Percentiles rank a stretch among this genome's conserved stretches.
Evolutionary conservation across 2,329 filamentous ascomycete genomes (phyloP).

Genomic region (Lomentospora prolificans): DNA sequence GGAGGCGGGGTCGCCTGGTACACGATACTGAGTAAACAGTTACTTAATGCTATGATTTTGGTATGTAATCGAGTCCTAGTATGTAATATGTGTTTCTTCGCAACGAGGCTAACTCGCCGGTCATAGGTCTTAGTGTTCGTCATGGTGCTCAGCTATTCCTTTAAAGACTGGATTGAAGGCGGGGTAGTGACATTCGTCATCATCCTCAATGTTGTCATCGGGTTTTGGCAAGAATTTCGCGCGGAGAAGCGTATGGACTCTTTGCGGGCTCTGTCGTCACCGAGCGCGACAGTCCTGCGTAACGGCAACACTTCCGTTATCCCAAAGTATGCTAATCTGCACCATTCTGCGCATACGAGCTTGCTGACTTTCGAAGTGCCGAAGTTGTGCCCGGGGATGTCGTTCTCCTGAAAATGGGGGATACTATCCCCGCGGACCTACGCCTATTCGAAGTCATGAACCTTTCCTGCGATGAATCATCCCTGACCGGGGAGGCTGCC

Average conservation of each 20-base stretch:
- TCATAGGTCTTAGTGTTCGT: slow-evolving; percentile 62
- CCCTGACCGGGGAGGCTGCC: slow-evolving; percentile 66
- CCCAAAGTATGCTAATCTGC: slow-evolving; percentile 32
- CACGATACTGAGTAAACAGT: slow-evolving; percentile 62
- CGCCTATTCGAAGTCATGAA: slow-evolving; percentile 67
- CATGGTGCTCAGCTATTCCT: slow-evolving; percentile 61
- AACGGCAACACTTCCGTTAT: slow-evolving; percentile 48
- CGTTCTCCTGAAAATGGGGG: slow-evolving; percentile 57
- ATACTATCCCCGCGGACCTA: slow-evolving; percentile 65
- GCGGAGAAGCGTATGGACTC: slow-evolving; percentile 60
- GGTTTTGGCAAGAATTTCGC: slow-evolving; percentile 54
- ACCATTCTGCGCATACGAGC: neutral
- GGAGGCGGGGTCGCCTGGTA: slow-evolving; percentile 57
- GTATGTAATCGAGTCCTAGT: slow-evolving; percentile 36
- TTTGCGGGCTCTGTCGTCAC: slow-evolving; percentile 49
- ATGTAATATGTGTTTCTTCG: neutral
- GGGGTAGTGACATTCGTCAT: slow-evolving; percentile 60
- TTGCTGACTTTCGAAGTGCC: slow-evolving; percentile 27
- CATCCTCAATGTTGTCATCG: slow-evolving; percentile 58
- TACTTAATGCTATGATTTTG: slow-evolving; percentile 71
- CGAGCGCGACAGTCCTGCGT: slow-evolving; percentile 52
- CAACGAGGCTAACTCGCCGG: slow-evolving; percentile 17
- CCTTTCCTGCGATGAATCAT: slow-evolving; percentile 67
- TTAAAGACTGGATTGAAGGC: slow-evolving; percentile 58
- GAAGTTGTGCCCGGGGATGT: slow-evolving; percentile 66